Base-by-base conservation (phyloP, 306 rosid species). In the Senna tora region DNA sequence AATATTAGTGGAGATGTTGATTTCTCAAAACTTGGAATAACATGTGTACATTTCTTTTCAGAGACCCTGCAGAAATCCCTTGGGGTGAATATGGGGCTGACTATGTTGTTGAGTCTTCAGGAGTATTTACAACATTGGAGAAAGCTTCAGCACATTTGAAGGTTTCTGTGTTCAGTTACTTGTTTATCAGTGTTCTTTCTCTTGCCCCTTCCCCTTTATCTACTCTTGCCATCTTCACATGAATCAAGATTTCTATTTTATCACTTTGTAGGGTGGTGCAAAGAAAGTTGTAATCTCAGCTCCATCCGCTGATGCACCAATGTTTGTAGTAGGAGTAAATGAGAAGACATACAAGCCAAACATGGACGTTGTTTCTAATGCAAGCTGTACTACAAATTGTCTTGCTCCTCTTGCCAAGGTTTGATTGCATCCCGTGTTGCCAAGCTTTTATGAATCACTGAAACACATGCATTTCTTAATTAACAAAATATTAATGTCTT, bases 321-420 rank as follows among this genome's bases (percentile, higher is more conserved):
- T 94, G 99, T 94, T 91, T 72, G 99, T 94, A 32, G 84, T 94
- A 25, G 99, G 99, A 68, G 99, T 94, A 63, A 94, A 94, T 69
- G 97, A 94, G 84, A 85, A 86, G 71, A 71, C 80, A 69, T 94
- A 94, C 85, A 86, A 83, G 33, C 83, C 96, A 16, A 78, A 67
- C 77, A 91, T 94, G 97, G 96, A 94, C 70, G 73, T 94, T 36
- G 97, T 94, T 74, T 94, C 99, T 34, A 94, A 94, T 80, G 99
- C 99, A 65, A 94, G 99, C 80, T 94, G 99, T 84, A 94, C 99
- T 19, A 94, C 99, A 17, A 94, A 94, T 80, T 94, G 97, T 75
- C 99, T 94, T 63, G 99, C 99, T 78, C 99, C 99, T 63, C 89
- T 94, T 64, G 99, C 99, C 75, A 94, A 94, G 97, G 99, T 91